Evolutionary conservation across 176 grass and related monocot genomes (phyloP).

Genomic region (Cenchrus americanus): DNA sequence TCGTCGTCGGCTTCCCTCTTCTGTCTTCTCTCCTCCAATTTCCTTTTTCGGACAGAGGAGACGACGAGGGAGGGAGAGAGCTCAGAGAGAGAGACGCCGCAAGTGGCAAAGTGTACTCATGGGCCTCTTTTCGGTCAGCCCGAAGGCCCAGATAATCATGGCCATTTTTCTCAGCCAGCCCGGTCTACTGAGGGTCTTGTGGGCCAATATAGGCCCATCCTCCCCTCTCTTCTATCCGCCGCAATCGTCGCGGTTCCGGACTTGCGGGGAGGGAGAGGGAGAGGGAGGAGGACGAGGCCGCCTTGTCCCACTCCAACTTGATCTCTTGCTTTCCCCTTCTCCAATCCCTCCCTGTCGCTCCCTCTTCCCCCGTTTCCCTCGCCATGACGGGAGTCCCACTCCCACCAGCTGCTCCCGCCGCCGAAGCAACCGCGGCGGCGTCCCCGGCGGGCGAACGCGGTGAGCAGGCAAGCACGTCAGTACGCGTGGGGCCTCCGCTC

Average conservation of each 20-base stretch:
- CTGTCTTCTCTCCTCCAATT: background rate
- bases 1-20: background rate
- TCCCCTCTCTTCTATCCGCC: background rate
- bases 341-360: background rate
- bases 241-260: constrained; percentile 1
- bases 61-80: too few species aligned
- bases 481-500: constrained; percentile 22
- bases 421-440: constrained; percentile 37
- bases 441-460: constrained; percentile 30
- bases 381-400: constrained; percentile 39
- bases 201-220: background rate
- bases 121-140: too few species aligned
- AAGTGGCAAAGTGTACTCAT: too few species aligned
- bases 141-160: background rate
- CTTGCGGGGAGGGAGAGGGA: too few species aligned
- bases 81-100: too few species aligned
- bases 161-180: background rate
- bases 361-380: constrained; percentile 1
- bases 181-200: background rate
- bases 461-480: constrained; percentile 40
- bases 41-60: background rate
- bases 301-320: background rate
- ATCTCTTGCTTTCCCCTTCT: constrained; percentile 44
- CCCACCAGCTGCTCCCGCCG: constrained; percentile 31
- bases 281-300: background rate